Conservation (phyloP, 768 basidiomycete species). For the Butyriboletus loyo region DNA sequence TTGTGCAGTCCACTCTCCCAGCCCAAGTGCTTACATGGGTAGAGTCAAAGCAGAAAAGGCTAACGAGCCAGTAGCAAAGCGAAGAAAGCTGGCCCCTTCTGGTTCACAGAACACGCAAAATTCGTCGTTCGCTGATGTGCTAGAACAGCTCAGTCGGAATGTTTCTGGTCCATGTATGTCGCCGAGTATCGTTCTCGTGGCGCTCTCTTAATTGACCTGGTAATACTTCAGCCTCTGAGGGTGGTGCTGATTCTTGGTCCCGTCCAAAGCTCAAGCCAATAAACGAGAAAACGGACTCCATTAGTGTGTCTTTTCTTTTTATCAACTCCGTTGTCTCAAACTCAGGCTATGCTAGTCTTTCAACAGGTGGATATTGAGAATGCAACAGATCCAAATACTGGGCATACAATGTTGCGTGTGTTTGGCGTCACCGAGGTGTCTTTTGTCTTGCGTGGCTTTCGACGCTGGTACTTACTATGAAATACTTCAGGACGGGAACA, state of each 20-base stretch:
- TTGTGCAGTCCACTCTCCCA: neutral
- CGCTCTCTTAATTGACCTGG: neutral
- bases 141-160: conserved; percentile 60
- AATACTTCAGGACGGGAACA: conserved; percentile 67
- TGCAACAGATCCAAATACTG: conserved; percentile 42
- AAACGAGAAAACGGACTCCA: conserved; percentile 58
- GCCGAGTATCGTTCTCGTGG: neutral
- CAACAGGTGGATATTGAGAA: conserved; percentile 96
- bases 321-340: neutral
- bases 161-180: conserved; percentile 41
- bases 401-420: conserved; percentile 56
- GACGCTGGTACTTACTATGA: neutral
- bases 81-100: conserved; percentile 46
- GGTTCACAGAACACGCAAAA: conserved; percentile 27
- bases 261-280: conserved; percentile 57
- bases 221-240: conserved; percentile 55
- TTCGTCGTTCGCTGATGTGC: conserved; percentile 58
- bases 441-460: neutral
- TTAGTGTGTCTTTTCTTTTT: conserved; percentile 47
- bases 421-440: conserved; percentile 88
- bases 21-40: conserved; percentile 2
- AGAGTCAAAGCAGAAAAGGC: conserved; percentile 24
- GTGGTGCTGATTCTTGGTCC: conserved; percentile 73
- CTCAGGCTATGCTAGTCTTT: conserved; percentile 55
- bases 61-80: conserved; percentile 48